Evolutionary conservation across 179 eudicot genomes (phyloP), one percentile per base, ranked within the genome.

Genomic region (Nepenthes alata): DNA sequence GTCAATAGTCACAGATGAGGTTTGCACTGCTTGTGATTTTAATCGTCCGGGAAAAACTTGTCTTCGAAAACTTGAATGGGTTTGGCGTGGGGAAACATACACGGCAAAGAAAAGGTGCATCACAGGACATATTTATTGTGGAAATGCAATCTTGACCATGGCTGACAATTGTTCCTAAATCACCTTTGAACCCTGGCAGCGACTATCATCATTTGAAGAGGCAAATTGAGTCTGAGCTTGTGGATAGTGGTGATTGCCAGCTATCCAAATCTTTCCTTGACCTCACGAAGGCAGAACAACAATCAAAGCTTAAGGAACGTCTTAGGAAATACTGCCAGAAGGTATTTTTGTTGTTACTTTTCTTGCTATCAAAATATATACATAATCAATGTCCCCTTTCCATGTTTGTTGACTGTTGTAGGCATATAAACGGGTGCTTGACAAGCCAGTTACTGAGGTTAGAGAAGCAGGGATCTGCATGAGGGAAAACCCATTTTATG

Each of bases 11-110:
- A 75, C 97, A 53, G 98, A 93, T 66, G 98, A 93, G 75, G 82
- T 81, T 48, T 93, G 98, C 72, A 93, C 98, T 65, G 98, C 98
- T 58, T 93, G 98, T 64, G 96, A 93, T 77, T 93, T 89, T 67
- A 93, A 93, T 67, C 95, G 98, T 55, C 97, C 98, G 14, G 98
- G 95, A 13, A 93, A 89, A 82, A 82, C 80, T 60, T 93, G 98
- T 83, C 95, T 93, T 54, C 72, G 98, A 63, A 89, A 80, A 76
- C 96, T 93, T 79, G 98, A 93, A 82, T 93, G 98, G 98, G 97
- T 89, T 58, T 93, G 98, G 98, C 96, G 98, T 57, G 98, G 98
- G 60, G 97, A 87, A 80, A 83, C 87, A 47, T 93, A 87, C 77
- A 89, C 52, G 81, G 97, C 97, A 63, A 89, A 85, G 78, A 89